Percentiles rank a stretch among this genome's conserved stretches.
Conservation (phyloP, 371 early-diverging fungal species). For the Lichtheimia corymbifera region DNA sequence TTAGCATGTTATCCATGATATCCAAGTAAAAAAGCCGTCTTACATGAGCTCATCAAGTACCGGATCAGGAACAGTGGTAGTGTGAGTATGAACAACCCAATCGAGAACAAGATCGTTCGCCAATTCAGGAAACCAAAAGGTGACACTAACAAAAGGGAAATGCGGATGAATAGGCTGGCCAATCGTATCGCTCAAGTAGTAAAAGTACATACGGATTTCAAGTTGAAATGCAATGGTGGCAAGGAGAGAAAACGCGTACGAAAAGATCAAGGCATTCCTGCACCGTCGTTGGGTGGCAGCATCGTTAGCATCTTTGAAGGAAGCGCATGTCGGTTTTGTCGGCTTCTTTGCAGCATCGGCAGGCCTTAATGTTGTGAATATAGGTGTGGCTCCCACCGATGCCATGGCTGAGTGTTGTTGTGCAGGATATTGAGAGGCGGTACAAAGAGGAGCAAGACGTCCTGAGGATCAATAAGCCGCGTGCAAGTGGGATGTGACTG, state of each 20-base stretch:
- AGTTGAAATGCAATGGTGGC: slow-evolving; percentile 14
- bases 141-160: not conserved
- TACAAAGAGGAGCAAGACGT: no score
- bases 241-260: slow-evolving; percentile 8
- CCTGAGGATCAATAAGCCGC: no score
- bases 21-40: no score
- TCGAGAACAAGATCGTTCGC: not conserved
- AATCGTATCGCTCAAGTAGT: not conserved
- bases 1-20: not conserved
- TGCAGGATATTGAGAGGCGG: no score
- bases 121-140: slow-evolving; percentile 1
- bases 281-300: slow-evolving; percentile 1
- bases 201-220: slow-evolving; percentile 1
- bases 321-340: slow-evolving; percentile 11
- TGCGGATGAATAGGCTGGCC: not conserved
- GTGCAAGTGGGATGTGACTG: no score
- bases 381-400: not conserved
- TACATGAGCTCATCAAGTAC: slow-evolving; percentile 1
- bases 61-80: slow-evolving; percentile 4
- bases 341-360: not conserved
- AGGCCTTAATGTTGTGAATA: not conserved
- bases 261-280: slow-evolving; percentile 1
- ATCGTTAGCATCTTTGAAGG: slow-evolving; percentile 14
- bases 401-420: not conserved
- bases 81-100: slow-evolving; percentile 3